These are phyloP conservation scores for Silene latifolia DNA, from an alignment of 148 eudicot genomes.

Conservation along the genomic window DNA sequence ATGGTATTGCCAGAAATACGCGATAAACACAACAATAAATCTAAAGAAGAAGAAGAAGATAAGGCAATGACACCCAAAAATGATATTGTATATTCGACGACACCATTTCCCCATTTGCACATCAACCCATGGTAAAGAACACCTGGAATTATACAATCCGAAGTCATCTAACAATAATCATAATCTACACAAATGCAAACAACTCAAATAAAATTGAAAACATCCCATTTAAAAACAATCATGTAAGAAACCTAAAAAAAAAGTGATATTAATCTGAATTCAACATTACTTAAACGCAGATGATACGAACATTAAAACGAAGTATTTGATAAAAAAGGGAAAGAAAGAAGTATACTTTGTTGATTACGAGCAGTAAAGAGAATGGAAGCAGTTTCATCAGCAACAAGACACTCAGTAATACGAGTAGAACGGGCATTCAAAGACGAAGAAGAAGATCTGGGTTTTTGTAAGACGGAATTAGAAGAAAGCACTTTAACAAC, in stretches of 20 bases:
- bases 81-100: not conserved
- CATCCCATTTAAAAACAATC: not conserved
- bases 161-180: not conserved
- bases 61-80: too few relatives aligned
- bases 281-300: not conserved
- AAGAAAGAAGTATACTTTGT: conserved; percentile 27
- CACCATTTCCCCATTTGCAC: not conserved
- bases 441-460: conserved; percentile 27
- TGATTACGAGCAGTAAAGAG: conserved; percentile 44
- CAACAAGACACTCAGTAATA: conserved; percentile 42
- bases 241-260: not conserved
- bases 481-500: conserved; percentile 38
- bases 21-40: not conserved
- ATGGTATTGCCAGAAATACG: too few relatives aligned
- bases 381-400: conserved; percentile 39
- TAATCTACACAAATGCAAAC: not conserved
- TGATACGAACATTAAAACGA: too few relatives aligned
- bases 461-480: conserved; percentile 31
- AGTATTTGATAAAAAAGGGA: not conserved
- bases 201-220: not conserved
- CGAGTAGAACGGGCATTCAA: conserved; percentile 26
- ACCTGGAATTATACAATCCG: not conserved
- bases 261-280: too few relatives aligned
- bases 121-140: not conserved
- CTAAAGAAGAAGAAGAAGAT: too few relatives aligned